Evolutionary conservation across 75 land plant species (phyloP), one percentile per base, ranked within the genome.

Genomic region (Selaginella moellendorffii): DNA sequence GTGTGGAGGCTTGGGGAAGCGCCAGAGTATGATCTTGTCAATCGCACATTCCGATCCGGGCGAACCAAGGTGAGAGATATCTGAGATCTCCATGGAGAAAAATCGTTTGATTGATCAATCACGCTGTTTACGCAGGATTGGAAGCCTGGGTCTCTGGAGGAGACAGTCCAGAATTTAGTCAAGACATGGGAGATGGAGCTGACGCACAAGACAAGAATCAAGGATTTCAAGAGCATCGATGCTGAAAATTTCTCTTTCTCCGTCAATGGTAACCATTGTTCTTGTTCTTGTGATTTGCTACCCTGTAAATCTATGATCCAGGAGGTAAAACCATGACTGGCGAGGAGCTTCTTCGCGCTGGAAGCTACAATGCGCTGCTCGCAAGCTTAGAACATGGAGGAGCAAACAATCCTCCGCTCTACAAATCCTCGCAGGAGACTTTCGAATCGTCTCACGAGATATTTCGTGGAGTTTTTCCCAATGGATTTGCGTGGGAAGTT

Each of bases 111-210:
- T 36, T 19, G 8, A 0, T 42, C 10, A 14, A 14, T 42, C 23
- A 14, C 17, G 0, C 12, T 29, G 29, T 14, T 17, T 53, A 29
- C 29, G 28, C 52, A 85, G 88, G 86, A 61, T 30, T 87, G 92
- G 92, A 69, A 82, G 0, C 73, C 79, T 30, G 92, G 88, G 1
- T 87, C 92, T 5, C 67, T 87, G 1, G 92, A 85, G 62, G 92
- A 84, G 65, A 76, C 30, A 23, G 85, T 85, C 2, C 81, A 87
- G 60, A 87, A 87, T 53, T 79, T 87, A 21, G 66, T 87, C 0
- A 87, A 87, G 68, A 70, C 88, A 8, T 87, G 88, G 88, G 92
- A 87, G 66, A 85, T 85, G 92, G 92, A 87, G 76, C 81, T 87
- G 25, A 82, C 92, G 0, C 88, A 84, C 70, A 87, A 87, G 73